These are phyloP conservation scores for Noccaea bulbosa DNA, from an alignment of 345 rosid genomes.

Conservation along the genomic window DNA sequence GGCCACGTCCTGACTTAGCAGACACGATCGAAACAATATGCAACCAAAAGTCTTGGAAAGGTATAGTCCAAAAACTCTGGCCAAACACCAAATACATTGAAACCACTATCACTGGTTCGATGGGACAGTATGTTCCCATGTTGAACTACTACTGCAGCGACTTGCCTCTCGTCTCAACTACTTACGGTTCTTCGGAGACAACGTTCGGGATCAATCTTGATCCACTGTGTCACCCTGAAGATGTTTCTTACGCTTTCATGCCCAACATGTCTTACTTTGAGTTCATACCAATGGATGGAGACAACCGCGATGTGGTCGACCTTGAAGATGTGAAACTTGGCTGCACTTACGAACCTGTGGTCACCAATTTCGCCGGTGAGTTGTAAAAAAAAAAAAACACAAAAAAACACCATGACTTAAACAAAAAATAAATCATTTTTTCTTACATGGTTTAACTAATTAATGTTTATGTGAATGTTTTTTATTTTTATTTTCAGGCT, in stretches of 20 bases:
- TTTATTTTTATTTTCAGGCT: conserved; percentile 48
- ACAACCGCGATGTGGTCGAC: conserved; percentile 53
- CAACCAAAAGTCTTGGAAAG: conserved; percentile 69
- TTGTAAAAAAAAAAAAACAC: neutral
- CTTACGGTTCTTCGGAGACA: conserved; percentile 92
- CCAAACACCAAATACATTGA: conserved; percentile 80
- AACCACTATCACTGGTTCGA: conserved; percentile 83
- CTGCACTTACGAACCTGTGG: conserved; percentile 76
- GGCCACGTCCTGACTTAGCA: conserved; percentile 59
- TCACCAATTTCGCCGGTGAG: conserved; percentile 85
- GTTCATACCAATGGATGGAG: conserved; percentile 67
- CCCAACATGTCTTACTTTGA: conserved; percentile 93
- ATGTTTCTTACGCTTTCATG: conserved; percentile 82
- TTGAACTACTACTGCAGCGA: conserved; percentile 79
- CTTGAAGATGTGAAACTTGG: conserved; percentile 76
- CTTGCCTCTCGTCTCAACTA: conserved; percentile 78
- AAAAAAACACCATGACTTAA: neutral
- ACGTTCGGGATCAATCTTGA: conserved; percentile 78
- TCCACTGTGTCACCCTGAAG: conserved; percentile 71
- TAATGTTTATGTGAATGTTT: neutral
- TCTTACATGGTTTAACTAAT: conserved; percentile 24
- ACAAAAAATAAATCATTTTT: neutral
- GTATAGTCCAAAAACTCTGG: conserved; percentile 79
- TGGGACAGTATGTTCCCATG: conserved; percentile 84
- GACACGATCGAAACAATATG: conserved; percentile 57